Percentiles rank a stretch among this genome's conserved stretches.
phyloP scores from a whole-genome alignment of 371 early-diverging fungal species.

The Dichotomocladium elegans region DNA sequence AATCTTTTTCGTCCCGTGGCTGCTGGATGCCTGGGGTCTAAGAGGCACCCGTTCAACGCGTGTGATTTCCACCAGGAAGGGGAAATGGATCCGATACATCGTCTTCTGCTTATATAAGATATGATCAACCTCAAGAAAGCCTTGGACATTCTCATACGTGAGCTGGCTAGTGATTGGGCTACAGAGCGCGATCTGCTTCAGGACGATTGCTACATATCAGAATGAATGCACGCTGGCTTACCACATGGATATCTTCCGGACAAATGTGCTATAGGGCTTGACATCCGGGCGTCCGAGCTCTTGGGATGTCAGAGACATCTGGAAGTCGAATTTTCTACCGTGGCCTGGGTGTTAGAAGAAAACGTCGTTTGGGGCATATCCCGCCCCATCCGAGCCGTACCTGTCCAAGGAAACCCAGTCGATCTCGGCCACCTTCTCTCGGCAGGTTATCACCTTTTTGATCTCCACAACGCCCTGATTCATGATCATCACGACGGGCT shows the following conservation, averaged over 20 bases:
- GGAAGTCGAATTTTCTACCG: slow-evolving; percentile 43
- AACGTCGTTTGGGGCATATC: background rate
- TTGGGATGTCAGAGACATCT: slow-evolving; percentile 21
- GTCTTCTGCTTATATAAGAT: slow-evolving; percentile 29
- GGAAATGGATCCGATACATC: slow-evolving; percentile 24
- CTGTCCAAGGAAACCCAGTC: slow-evolving; percentile 42
- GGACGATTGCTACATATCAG: too few species aligned
- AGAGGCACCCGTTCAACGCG: slow-evolving; percentile 32
- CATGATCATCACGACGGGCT: slow-evolving; percentile 25
- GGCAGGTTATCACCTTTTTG: slow-evolving; percentile 25
- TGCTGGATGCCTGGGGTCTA: background rate
- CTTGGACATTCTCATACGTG: slow-evolving; percentile 38
- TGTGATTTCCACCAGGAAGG: slow-evolving; percentile 37
- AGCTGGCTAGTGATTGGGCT: slow-evolving; percentile 30
- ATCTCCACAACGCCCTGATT: slow-evolving; percentile 29
- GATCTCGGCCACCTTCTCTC: slow-evolving; percentile 25
- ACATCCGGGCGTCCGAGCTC: slow-evolving; percentile 30
- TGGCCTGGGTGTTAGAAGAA: too few species aligned
- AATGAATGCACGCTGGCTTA: slow-evolving; percentile 4
- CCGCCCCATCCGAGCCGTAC: slow-evolving; percentile 9
- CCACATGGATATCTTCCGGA: slow-evolving; percentile 40
- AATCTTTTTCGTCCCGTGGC: slow-evolving; percentile 27
- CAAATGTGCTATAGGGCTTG: slow-evolving; percentile 44
- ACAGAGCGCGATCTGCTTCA: background rate
- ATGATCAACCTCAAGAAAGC: slow-evolving; percentile 31